Percentiles rank a stretch among this genome's conserved stretches.
phyloP scores from a whole-genome alignment of 805 yeast genomes.

The Candida maesae region DNA sequence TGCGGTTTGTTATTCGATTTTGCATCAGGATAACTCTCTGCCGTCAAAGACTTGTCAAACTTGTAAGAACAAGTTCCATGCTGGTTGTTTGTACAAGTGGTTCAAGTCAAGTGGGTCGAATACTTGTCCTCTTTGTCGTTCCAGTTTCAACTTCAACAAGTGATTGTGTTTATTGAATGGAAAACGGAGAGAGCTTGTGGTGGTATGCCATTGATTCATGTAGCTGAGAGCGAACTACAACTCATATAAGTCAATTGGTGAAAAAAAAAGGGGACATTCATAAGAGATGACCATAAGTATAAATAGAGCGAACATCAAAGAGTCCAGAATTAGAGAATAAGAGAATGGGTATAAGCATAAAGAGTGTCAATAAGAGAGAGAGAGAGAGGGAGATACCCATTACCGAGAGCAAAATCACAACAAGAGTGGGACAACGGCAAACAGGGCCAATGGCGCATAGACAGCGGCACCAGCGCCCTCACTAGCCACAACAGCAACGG shows the following conservation, averaged over 20 bases:
- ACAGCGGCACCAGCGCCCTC: conserved; percentile 14
- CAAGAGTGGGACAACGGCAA: conserved; percentile 19
- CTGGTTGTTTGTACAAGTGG: conserved; percentile 96
- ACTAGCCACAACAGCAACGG: conserved; percentile 7
- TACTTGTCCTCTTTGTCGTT: conserved; percentile 93
- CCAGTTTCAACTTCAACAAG: conserved; percentile 46
- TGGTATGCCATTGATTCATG: no score
- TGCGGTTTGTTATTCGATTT: conserved; percentile 91
- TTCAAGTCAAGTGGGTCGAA: conserved; percentile 89
- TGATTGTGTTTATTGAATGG: neutral
- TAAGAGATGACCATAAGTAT: no score
- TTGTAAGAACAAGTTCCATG: conserved; percentile 91
- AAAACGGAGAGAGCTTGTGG: no score
- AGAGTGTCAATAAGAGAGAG: no score
- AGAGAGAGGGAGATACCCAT: no score
- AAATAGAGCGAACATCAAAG: no score
- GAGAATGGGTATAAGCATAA: no score
- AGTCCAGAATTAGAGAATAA: no score
- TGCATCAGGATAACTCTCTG: conserved; percentile 81
- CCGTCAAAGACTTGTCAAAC: conserved; percentile 88
- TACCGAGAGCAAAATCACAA: no score
- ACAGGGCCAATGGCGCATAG: conserved; percentile 19
- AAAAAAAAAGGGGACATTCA: neutral
- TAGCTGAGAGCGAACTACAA: no score
- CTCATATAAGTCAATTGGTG: no score